phyloP scores from a whole-genome alignment of 2,329 filamentous ascomycete species.

The Trichoderma oligosporum region DNA sequence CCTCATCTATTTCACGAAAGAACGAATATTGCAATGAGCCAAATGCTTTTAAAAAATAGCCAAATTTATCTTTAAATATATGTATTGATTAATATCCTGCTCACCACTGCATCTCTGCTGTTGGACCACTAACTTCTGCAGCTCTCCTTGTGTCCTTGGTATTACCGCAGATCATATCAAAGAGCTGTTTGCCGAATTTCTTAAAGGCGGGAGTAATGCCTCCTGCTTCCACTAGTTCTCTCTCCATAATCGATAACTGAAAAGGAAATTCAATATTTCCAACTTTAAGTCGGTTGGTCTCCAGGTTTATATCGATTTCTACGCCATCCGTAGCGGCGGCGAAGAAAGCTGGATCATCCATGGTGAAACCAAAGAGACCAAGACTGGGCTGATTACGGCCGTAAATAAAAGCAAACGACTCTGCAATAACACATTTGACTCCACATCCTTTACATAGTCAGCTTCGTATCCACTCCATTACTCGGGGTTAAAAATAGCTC shows the following conservation, averaged over 20 bases:
- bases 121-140: background rate
- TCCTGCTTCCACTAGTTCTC: constrained; percentile 34
- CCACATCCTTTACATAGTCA: constrained; percentile 30
- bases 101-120: constrained; percentile 6
- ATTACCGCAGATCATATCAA: constrained; percentile 22
- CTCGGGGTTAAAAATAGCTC: too few species aligned
- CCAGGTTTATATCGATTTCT: constrained; percentile 37
- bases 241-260: constrained; percentile 38
- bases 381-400: constrained; percentile 43
- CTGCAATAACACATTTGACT: constrained; percentile 42
- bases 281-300: constrained; percentile 11
- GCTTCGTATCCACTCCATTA: background rate
- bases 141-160: background rate
- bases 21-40: too few species aligned
- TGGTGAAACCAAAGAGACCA: constrained; percentile 42
- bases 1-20: too few species aligned
- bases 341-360: constrained; percentile 38
- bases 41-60: too few species aligned
- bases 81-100: background rate
- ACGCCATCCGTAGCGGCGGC: constrained; percentile 34
- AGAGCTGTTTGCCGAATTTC: constrained; percentile 36
- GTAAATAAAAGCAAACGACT: constrained; percentile 46
- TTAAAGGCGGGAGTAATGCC: constrained; percentile 39
- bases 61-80: background rate
- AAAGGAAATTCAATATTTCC: constrained; percentile 32